Evolutionary conservation across 106 monocot genomes (phyloP).

Genomic region (Phalaenopsis equestris): DNA sequence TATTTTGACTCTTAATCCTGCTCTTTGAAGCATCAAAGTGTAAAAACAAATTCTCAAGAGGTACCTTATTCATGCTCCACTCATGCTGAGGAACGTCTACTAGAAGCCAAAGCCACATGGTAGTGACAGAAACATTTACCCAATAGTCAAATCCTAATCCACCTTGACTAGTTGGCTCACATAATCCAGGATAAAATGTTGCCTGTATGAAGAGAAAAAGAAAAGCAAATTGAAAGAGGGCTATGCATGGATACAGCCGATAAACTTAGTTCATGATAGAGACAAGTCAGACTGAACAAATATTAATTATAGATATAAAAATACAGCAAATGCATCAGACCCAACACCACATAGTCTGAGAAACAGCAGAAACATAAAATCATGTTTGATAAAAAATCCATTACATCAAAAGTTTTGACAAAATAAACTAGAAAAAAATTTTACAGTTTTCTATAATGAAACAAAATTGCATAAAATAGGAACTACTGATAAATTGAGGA

Average conservation of each 20-base stretch:
- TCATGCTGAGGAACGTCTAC: conserved; percentile 68
- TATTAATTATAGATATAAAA: background rate
- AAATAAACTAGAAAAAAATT: background rate
- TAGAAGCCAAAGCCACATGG: conserved; percentile 92
- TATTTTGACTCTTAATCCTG: background rate
- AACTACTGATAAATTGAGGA: background rate
- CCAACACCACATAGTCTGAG: background rate
- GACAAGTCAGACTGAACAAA: background rate
- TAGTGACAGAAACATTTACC: conserved; percentile 73
- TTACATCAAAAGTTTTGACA: background rate
- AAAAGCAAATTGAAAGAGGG: background rate
- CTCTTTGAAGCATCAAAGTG: background rate
- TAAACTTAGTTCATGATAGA: background rate
- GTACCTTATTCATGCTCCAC: conserved; percentile 96
- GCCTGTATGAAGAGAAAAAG: conserved; percentile 36
- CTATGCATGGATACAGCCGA: background rate
- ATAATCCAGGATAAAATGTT: conserved; percentile 93
- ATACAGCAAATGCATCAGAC: background rate
- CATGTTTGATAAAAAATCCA: background rate
- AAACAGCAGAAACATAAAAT: background rate
- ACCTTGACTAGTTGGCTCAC: conserved; percentile 83
- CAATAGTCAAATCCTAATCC: conserved; percentile 94
- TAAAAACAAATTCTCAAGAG: background rate
- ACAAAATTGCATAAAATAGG: background rate
- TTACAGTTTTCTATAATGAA: background rate